phyloP scores from a whole-genome alignment of 306 rosid species.

The Casuarina glauca region DNA sequence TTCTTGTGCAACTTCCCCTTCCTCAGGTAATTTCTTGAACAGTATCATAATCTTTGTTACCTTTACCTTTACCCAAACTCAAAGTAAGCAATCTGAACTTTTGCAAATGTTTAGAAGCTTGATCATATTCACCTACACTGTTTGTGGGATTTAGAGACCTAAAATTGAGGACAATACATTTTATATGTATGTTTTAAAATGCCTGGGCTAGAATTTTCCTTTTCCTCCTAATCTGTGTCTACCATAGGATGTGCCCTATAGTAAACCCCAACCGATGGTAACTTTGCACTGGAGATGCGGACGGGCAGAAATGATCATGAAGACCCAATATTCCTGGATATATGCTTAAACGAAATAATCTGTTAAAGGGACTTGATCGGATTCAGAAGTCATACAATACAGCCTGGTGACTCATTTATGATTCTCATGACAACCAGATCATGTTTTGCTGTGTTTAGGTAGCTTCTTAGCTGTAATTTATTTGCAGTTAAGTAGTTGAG shows the following conservation, averaged over 20 bases:
- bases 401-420: constrained; percentile 12
- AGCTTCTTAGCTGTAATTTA: constrained; percentile 14
- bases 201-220: background rate
- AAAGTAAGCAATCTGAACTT: constrained; percentile 17
- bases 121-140: background rate
- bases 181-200: background rate
- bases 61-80: constrained; percentile 16
- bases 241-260: background rate
- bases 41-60: constrained; percentile 19
- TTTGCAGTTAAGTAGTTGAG: constrained; percentile 29
- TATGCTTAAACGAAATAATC: background rate
- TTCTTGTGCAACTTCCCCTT: constrained; percentile 97
- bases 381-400: background rate
- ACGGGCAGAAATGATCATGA: background rate
- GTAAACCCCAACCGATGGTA: background rate
- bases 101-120: constrained; percentile 7
- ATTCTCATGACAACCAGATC: background rate
- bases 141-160: background rate
- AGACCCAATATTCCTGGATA: constrained; percentile 1
- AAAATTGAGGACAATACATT: background rate
- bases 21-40: constrained; percentile 81
- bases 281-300: background rate
- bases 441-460: background rate
- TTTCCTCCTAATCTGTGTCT: background rate
- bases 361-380: background rate